Base-by-base conservation (phyloP, 441 rosid species). In the Erodium chrysanthum region DNA sequence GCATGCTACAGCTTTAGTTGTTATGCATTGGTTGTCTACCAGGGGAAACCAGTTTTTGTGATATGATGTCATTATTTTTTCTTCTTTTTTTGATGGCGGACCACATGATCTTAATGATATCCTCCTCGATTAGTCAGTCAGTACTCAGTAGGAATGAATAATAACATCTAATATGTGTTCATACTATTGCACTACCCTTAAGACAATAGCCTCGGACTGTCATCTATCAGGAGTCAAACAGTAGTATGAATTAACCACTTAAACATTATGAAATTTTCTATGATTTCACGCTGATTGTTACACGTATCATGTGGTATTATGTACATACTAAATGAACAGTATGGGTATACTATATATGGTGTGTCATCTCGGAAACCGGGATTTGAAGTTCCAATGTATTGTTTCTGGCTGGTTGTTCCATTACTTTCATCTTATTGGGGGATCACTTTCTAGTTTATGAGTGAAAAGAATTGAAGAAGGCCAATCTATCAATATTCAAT, bases 401-500 rank as follows among this genome's bases (percentile, higher is more conserved):
- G 59, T 52, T 54, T 54, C 25, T 54, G 60, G 22, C 60, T 20
- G 23, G 60, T 54, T 54, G 22, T 54, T 25, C 22, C 25, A 54
- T 54, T 18, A 17, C 7, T 54, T 20, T 54, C 60, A 54, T 17
- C 22, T 54, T 54, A 54, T 18, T 12, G 17, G 22, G 20, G 23
- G 60, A 18, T 21, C 7, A 17, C 60, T 18, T 20, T 54, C 11
- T 18, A 54, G 20, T 8, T 20, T 54, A 54, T 54, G 11, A 15
- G 60, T 7, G 22, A 54, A 29, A 29, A 54, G 60, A 17, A 4
- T 18, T 54, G 21, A 20, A 54, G 60, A 54, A 54, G 60, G 25
- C 17, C 23, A 54, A 54, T 54, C 60, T 18, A 54, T 54, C 60
- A 17, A 54, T 54, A 54, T n/a, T n/a, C n/a, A n/a, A n/a, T n/a